Base-by-base conservation (phyloP, 2,329 filamentous ascomycete species). In the Thelonectria discophora region DNA sequence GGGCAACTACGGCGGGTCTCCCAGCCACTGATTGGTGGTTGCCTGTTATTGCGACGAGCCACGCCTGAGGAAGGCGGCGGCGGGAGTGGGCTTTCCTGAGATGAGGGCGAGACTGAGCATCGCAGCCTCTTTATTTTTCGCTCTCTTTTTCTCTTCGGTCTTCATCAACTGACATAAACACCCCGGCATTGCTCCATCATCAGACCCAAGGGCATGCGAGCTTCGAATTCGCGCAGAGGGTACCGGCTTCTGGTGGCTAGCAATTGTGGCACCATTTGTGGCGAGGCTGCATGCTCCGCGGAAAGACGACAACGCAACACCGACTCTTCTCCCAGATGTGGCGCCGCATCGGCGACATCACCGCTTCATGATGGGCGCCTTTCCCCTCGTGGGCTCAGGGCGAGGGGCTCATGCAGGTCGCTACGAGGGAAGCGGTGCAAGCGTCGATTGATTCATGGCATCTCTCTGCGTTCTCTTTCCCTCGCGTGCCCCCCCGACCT, bases 91-190 rank as follows among this genome's bases (percentile, higher is more conserved):
- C 65, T 58, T 58, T 43, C 57, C 58, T 66, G 66, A 72, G 69
- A 71, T 72, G 66, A 66, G 69, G 54, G 67, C 67, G 68, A 56
- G 59, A 64, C 65, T 69, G 66, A 66, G 65, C 63, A 63, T 67
- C 34, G 63, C 69, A 69, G 39, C 61, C 61, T 62, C 54, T 62
- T 58, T 37, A 37, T 62, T 47, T 62, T 70, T 62, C 59, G 27
- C 17, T 45, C 51, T 53, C 20, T 2, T 13, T 34, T 34, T 32
- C 30, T n/a, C n/a, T n/a, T n/a, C n/a, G n/a, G n/a, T n/a, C 18
- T 42, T 45, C 49, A 24, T 40, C 40, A 30, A 45, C 37, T 55
- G 24, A 32, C 6, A 24, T 46, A 10, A 60, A 53, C 61, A 55
- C 40, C 37, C 55, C 40, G 45, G 49, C 42, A 43, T 24, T 50